phyloP scores from a whole-genome alignment of 208 protist species.

The Leishmania mexicana region DNA sequence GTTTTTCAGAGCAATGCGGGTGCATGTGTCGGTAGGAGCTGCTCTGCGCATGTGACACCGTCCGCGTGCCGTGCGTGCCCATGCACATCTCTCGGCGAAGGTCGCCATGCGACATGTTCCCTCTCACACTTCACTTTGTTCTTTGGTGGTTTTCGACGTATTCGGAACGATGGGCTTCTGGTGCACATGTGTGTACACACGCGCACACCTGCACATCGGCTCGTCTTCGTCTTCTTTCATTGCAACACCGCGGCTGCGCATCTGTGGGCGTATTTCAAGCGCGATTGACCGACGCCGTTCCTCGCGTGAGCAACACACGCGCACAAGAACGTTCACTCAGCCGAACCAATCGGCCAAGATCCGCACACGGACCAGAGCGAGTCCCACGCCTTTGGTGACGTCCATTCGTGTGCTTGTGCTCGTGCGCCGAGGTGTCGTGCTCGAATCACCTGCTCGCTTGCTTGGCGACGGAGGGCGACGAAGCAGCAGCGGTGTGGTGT shows the following conservation, averaged over 20 bases:
- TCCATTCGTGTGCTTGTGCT: constrained; percentile 2
- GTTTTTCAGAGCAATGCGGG: neutral
- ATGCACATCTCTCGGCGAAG: neutral
- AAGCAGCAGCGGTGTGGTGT: neutral
- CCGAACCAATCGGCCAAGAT: neutral
- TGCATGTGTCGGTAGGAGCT: neutral
- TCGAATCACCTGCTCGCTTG: neutral
- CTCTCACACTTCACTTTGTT: neutral
- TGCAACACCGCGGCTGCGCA: neutral
- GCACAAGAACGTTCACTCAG: neutral
- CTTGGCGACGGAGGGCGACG: neutral
- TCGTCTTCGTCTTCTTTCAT: neutral
- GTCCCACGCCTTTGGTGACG: neutral
- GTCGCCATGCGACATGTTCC: neutral
- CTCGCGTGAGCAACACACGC: neutral
- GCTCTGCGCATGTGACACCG: neutral
- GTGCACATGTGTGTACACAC: neutral
- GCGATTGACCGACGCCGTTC: neutral
- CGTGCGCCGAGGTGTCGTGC: neutral
- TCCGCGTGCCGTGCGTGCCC: neutral
- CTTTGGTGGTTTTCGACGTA: neutral
- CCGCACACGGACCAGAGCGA: neutral
- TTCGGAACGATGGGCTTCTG: too few species aligned
- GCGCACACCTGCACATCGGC: neutral
- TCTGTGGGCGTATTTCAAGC: neutral